A percentile compares a stretch with the other conserved stretches of the same genome.
phyloP scores from a whole-genome alignment of 2,329 filamentous ascomycete species.

The Colletotrichum musae region DNA sequence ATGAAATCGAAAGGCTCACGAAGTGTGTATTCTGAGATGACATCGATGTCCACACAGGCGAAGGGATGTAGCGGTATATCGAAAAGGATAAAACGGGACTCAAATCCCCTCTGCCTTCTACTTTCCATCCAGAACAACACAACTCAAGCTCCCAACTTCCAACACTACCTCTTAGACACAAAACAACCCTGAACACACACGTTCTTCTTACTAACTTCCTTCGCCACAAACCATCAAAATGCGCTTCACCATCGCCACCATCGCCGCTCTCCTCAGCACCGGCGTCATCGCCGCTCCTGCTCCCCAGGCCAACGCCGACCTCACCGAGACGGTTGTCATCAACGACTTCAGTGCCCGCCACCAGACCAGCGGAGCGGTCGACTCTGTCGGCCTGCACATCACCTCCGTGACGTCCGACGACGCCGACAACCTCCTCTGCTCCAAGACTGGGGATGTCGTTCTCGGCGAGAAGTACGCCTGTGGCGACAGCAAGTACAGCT shows the following conservation, averaged over 20 bases:
- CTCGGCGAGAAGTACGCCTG: constrained; percentile 21
- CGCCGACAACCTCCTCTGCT: constrained; percentile 12
- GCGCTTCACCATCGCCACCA: not conserved
- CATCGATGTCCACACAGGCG: too few relatives aligned
- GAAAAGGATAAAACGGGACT: too few relatives aligned
- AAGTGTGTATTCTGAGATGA: too few relatives aligned
- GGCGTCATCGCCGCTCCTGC: constrained; percentile 2
- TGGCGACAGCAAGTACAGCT: constrained; percentile 30
- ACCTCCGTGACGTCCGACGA: constrained; percentile 1
- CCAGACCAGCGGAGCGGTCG: not conserved
- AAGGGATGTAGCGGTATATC: too few relatives aligned
- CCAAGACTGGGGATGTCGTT: constrained; percentile 1
- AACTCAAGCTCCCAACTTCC: too few relatives aligned
- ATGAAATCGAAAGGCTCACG: too few relatives aligned
- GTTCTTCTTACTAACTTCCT: too few relatives aligned
- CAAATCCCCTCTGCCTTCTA: too few relatives aligned
- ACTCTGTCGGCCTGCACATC: constrained; percentile 15
- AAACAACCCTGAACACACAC: too few relatives aligned
- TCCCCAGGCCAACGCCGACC: not conserved
- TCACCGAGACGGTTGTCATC: constrained; percentile 10
- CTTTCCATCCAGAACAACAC: too few relatives aligned
- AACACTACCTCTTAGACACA: too few relatives aligned
- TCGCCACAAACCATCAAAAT: not conserved
- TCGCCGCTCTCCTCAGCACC: not conserved
- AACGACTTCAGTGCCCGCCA: constrained; percentile 21